Evolutionary conservation across 2,329 filamentous ascomycete genomes (phyloP), one percentile per base, ranked within the genome.

Genomic region (Lasiodiplodia citricola): DNA sequence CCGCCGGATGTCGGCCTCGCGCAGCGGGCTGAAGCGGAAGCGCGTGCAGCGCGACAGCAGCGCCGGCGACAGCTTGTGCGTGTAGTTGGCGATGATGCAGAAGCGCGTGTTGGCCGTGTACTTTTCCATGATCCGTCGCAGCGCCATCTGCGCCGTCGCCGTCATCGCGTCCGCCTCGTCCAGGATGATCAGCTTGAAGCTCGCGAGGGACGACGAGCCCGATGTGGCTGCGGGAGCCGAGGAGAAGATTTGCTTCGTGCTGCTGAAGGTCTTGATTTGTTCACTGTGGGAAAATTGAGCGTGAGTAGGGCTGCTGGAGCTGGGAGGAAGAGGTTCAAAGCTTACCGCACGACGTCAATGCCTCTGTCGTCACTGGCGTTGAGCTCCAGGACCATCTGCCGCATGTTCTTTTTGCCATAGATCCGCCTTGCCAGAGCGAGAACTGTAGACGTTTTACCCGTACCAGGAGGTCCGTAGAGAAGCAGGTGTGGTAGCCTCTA

Each of bases 81-180:
- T 96, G 81, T 99, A 99, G 82, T 99, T 99, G 74, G 96, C 96
- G 74, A 99, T 98, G 77, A 99, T 93, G 83, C 95, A 98, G 83
- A 99, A 99, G 65, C 96, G 87, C 2, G 96, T 97, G 83, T 99
- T 99, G 70, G 92, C 92, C 0, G 96, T 99, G 83, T 99, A 99
- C 83, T 97, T 97, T 79, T 99, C 96, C 96, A 99, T 99, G 77
- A 99, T 98, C 58, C 96, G 87, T 71, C 96, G 88, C 67, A 99
- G 85, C 0, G 96, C 96, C 95, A 99, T 99, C 81, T 99, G 96
- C 6, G 96, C 96, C 0, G 95, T 96, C 66, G 93, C 92, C n/a
- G 96, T 99, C 96, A 99, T 99, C 66, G 96, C 96, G 79, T 99
- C 96, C n/a, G 96, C 96, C 84, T 99, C 96, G 80, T 99, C 96